phyloP scores from a whole-genome alignment of 2,329 filamentous ascomycete genomes.

The Mollisiaceae sp. region DNA sequence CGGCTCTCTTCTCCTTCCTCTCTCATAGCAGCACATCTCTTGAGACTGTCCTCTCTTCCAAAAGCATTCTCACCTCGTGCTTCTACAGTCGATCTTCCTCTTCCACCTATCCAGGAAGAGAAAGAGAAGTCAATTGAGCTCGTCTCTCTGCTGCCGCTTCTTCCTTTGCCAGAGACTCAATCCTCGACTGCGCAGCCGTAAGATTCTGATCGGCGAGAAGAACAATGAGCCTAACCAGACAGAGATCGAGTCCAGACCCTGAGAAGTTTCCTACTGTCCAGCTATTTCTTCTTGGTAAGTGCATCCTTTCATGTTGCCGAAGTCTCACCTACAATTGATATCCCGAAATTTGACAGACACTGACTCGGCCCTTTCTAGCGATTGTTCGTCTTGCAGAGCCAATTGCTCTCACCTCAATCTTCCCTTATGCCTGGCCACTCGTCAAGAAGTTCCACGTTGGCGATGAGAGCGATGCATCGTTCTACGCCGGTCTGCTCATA shows the following conservation, averaged over 20 bases:
- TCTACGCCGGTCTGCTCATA: constrained; percentile 87
- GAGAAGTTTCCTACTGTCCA: constrained; percentile 82
- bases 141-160: background rate
- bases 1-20: background rate
- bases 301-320: background rate
- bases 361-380: constrained; percentile 43
- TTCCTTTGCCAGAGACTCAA: constrained; percentile 21
- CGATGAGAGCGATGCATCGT: constrained; percentile 76
- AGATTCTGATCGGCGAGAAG: constrained; percentile 30
- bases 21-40: background rate
- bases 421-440: constrained; percentile 87
- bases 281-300: constrained; percentile 81
- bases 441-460: constrained; percentile 78
- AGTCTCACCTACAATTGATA: background rate
- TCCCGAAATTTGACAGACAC: background rate
- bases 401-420: constrained; percentile 91
- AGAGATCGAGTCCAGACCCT: constrained; percentile 57
- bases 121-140: constrained; percentile 16
- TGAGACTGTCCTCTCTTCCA: constrained; percentile 2
- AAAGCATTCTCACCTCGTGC: background rate
- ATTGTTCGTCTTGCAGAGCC: constrained; percentile 93
- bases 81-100: background rate
- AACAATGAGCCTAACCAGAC: constrained; percentile 39
- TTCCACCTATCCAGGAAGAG: background rate
- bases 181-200: constrained; percentile 31